Percentiles rank a stretch among this genome's conserved stretches.
Conservation (phyloP, 805 yeast genomes). For the Geotrichum ghanense region DNA sequence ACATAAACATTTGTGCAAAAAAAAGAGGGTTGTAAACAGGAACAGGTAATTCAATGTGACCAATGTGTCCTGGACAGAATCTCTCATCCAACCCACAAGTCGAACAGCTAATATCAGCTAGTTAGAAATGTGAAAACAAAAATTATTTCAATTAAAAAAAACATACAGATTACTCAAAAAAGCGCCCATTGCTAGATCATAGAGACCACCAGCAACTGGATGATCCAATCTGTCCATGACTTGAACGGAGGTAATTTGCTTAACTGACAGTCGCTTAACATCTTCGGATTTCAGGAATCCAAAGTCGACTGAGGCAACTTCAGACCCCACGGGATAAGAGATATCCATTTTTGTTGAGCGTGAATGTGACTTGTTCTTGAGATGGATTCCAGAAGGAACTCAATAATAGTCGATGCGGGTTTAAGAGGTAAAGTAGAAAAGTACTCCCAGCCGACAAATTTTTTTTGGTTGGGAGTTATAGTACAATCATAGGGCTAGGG, state of each 20-base stretch:
- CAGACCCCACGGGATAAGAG: constrained; percentile 92
- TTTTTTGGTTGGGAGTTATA: too few relatives aligned
- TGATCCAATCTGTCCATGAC: constrained; percentile 96
- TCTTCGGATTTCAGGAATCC: constrained; percentile 74
- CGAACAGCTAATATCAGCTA: constrained; percentile 40
- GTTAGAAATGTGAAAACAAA: neutral
- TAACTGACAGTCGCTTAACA: constrained; percentile 77
- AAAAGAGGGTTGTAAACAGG: constrained; percentile 93
- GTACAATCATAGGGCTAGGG: too few relatives aligned
- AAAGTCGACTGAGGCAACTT: constrained; percentile 85
- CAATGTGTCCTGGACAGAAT: constrained; percentile 96
- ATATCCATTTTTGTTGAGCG: constrained; percentile 89
- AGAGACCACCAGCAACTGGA: constrained; percentile 86
- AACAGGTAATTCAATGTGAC: constrained; percentile 92
- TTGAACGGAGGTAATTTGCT: constrained; percentile 89
- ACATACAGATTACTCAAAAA: constrained; percentile 58
- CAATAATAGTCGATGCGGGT: too few relatives aligned
- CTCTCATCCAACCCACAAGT: constrained; percentile 94
- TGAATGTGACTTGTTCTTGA: too few relatives aligned
- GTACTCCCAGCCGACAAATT: too few relatives aligned
- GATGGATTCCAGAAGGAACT: too few relatives aligned
- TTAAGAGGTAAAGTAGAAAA: too few relatives aligned
- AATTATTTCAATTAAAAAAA: neutral
- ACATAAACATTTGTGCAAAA: constrained; percentile 80
- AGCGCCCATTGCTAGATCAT: constrained; percentile 93